Percentiles rank a stretch among this genome's conserved stretches.
phyloP scores from a whole-genome alignment of 2,329 filamentous ascomycete genomes.

The Xylaria hypoxylon region DNA sequence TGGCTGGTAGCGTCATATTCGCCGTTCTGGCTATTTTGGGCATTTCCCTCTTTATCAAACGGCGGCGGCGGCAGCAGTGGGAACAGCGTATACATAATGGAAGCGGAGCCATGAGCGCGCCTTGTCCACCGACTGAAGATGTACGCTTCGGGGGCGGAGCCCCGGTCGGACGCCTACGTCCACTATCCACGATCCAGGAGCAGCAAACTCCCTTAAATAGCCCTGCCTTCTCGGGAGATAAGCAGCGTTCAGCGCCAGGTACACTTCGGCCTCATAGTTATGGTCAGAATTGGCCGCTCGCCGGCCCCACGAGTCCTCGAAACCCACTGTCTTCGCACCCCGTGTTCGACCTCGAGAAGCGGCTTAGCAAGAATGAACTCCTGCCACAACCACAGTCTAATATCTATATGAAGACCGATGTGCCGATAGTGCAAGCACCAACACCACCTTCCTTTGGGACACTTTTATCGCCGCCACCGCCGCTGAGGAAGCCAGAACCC shows the following conservation, averaged over 20 bases:
- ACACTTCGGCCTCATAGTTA: conserved; percentile 38
- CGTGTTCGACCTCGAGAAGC: conserved; percentile 39
- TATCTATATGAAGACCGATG: not conserved
- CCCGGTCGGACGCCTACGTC: conserved; percentile 13
- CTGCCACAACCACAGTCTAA: conserved; percentile 8
- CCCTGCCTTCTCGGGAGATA: conserved; percentile 19
- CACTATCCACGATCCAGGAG: conserved; percentile 44
- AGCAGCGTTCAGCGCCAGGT: conserved; percentile 32
- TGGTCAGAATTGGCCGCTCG: conserved; percentile 47
- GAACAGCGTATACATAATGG: not conserved
- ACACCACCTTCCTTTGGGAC: conserved; percentile 33
- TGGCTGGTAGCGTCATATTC: conserved; percentile 24
- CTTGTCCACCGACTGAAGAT: conserved; percentile 8
- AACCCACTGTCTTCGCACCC: conserved; percentile 47
- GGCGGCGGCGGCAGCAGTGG: conserved; percentile 10
- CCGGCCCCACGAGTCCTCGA: conserved; percentile 16
- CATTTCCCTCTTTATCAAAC: not conserved
- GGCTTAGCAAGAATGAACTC: conserved; percentile 28
- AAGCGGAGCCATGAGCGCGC: not conserved
- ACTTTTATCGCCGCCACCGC: conserved; percentile 27
- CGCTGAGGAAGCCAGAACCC: not conserved
- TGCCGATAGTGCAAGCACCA: conserved; percentile 30
- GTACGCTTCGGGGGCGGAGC: conserved; percentile 14
- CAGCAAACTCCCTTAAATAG: conserved; percentile 29
- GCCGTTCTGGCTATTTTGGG: not conserved